Conservation (phyloP, 169 alveolate genomes). For the Plasmodium vinckei region DNA sequence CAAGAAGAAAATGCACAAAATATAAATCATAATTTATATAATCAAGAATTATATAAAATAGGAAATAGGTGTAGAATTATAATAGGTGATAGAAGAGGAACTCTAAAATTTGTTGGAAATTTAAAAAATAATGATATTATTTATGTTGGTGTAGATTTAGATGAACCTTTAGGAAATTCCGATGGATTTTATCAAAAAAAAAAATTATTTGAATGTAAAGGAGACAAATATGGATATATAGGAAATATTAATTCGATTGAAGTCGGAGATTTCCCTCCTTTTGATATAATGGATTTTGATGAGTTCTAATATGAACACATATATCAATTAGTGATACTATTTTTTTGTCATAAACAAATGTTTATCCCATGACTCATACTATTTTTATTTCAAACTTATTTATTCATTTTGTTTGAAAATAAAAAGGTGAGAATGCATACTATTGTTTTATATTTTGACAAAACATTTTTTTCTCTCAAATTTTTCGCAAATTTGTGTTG, state of each 20-base stretch:
- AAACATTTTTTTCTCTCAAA: no score
- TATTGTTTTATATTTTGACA: no score
- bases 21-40: conserved; percentile 13
- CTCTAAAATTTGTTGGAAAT: conserved; percentile 76
- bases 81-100: conserved; percentile 77
- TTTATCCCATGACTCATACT: no score
- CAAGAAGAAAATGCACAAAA: not conserved
- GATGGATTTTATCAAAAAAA: conserved; percentile 88
- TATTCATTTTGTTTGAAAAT: no score
- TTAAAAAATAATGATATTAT: conserved; percentile 56
- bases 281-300: conserved; percentile 89
- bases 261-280: conserved; percentile 92
- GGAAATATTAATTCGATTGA: conserved; percentile 86
- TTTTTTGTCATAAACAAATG: no score
- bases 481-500: no score
- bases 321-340: no score
- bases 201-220: conserved; percentile 85
- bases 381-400: no score
- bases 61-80: conserved; percentile 76
- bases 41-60: conserved; percentile 55
- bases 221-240: conserved; percentile 87
- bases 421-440: no score
- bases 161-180: conserved; percentile 92
- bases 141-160: conserved; percentile 90
- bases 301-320: conserved; percentile 34